phyloP scores from a whole-genome alignment of 192 early-diverging fungal genomes.

The Phycomyces blakesleeanus region DNA sequence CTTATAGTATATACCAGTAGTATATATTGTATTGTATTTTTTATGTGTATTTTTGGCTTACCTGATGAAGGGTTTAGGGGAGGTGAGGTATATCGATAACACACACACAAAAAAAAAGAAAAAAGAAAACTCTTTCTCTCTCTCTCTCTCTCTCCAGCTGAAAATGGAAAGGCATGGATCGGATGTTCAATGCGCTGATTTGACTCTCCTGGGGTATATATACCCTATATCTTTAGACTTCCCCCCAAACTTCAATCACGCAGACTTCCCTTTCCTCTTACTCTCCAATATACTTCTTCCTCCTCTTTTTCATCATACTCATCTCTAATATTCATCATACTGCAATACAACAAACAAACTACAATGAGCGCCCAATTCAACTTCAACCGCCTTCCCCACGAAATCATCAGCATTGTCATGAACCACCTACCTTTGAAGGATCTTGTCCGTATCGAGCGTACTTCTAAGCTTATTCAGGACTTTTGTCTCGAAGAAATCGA shows the following conservation, averaged over 20 bases:
- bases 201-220: not conserved
- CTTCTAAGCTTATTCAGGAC: conserved; percentile 15
- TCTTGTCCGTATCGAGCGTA: conserved; percentile 20
- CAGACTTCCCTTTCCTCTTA: not conserved
- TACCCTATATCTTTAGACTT: too few species aligned
- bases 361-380: conserved; percentile 10
- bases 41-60: too few species aligned
- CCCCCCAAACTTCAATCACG: too few species aligned
- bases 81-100: not conserved
- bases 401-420: conserved; percentile 20
- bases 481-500: conserved; percentile 19
- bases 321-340: too few species aligned
- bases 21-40: too few species aligned
- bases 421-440: conserved; percentile 16
- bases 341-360: too few species aligned
- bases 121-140: too few species aligned
- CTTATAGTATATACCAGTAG: too few species aligned
- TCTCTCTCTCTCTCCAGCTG: not conserved
- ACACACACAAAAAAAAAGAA: too few species aligned
- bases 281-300: not conserved
- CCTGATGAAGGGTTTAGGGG: not conserved
- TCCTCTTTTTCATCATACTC: conserved; percentile 4
- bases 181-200: not conserved
- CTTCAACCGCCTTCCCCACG: conserved; percentile 12
- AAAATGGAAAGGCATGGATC: not conserved